phyloP scores from a whole-genome alignment of 2,329 filamentous ascomycete genomes.

The Microascus cirrosus region DNA sequence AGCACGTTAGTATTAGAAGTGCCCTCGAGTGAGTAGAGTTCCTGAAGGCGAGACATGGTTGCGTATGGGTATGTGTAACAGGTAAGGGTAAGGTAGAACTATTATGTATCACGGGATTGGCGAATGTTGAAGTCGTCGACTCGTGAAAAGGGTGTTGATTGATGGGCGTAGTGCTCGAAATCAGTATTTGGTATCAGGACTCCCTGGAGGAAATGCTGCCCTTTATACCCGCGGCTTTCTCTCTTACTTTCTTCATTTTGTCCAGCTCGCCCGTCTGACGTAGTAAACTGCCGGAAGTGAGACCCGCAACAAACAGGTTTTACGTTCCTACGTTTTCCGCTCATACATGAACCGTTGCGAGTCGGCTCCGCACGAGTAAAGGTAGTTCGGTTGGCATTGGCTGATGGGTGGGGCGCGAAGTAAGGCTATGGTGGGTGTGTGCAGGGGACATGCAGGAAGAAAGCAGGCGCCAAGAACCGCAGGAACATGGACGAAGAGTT shows the following conservation, averaged over 20 bases:
- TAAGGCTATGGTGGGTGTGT: not conserved
- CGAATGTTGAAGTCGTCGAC: not conserved
- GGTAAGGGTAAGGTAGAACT: not conserved
- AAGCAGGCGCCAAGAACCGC: not conserved
- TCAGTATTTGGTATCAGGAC: not conserved
- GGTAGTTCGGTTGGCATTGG: not conserved
- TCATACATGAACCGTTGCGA: not conserved
- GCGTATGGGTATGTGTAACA: not conserved
- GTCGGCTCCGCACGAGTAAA: not conserved
- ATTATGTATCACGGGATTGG: not conserved
- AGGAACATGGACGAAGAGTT: not conserved
- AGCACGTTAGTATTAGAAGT: conserved; percentile 12
- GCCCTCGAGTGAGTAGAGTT: conserved; percentile 13
- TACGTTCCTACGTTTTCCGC: not conserved
- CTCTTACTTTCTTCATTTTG: not conserved
- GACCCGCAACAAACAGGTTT: not conserved
- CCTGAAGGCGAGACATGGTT: conserved; percentile 16
- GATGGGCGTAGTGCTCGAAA: not conserved
- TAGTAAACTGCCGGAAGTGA: not conserved
- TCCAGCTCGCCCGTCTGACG: not conserved
- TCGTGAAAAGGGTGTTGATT: not conserved
- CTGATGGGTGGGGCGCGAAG: not conserved
- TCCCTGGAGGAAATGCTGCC: not conserved
- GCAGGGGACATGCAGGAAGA: not conserved
- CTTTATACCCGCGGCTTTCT: not conserved